Evolutionary conservation across 2,329 filamentous ascomycete genomes (phyloP).

Genomic region (Aspergillus melleus): DNA sequence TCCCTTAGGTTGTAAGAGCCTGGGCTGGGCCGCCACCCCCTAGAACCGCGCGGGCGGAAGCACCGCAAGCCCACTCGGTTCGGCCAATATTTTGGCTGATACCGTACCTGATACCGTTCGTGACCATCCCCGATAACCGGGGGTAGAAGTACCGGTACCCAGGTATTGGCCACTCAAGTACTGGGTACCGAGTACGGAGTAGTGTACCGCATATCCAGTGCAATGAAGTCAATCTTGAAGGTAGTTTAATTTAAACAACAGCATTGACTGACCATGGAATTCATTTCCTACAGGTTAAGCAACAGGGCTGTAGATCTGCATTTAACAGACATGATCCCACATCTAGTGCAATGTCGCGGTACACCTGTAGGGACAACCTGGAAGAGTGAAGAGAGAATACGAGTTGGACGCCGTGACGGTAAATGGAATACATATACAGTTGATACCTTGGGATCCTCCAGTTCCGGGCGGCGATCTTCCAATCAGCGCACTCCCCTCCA

Average conservation of each 20-base stretch:
- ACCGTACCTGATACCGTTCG: slow-evolving; percentile 20
- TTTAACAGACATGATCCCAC: no score
- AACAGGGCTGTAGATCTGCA: no score
- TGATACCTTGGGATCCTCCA: slow-evolving; percentile 11
- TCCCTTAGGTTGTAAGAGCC: slow-evolving; percentile 2
- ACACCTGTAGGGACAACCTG: no score
- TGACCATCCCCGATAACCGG: not conserved
- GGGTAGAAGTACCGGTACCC: not conserved
- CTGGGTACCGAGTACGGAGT: no score
- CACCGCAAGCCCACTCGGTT: slow-evolving; percentile 17
- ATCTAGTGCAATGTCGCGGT: no score
- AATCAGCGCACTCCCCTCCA: slow-evolving; percentile 18
- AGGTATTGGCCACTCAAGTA: not conserved
- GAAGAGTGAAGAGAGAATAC: not conserved
- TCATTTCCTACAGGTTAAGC: no score
- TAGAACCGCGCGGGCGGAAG: slow-evolving; percentile 30
- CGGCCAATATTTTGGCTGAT: slow-evolving; percentile 16
- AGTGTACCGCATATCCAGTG: no score
- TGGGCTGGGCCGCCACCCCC: slow-evolving; percentile 31
- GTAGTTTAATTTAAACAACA: not conserved
- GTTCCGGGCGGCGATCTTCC: slow-evolving; percentile 23
- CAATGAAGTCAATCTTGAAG: no score
- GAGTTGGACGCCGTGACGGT: not conserved
- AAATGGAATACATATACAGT: not conserved
- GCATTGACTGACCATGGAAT: not conserved